Percentiles rank a stretch among this genome's conserved stretches.
Evolutionary conservation across 2,329 filamentous ascomycete genomes (phyloP).

Genomic region (Alternaria sp.): DNA sequence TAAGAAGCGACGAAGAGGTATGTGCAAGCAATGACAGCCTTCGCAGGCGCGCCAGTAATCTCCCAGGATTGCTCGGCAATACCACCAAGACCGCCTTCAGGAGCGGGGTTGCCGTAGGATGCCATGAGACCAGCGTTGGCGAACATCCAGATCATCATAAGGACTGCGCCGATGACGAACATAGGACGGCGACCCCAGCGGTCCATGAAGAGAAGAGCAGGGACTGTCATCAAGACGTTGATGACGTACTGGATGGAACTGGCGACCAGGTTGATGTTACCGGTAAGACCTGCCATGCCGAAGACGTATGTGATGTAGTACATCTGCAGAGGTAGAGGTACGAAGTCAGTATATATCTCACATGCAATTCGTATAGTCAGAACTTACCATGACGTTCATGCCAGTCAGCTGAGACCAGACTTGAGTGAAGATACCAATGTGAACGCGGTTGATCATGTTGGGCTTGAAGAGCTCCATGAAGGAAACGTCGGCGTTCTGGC

Average conservation of each 20-base stretch:
- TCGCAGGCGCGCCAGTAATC: conserved; percentile 49
- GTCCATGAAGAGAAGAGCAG: conserved; percentile 77
- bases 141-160: conserved; percentile 70
- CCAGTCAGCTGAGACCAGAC: conserved; percentile 79
- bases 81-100: conserved; percentile 48
- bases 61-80: conserved; percentile 52
- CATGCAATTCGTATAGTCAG: not conserved
- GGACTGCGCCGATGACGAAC: conserved; percentile 67
- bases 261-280: conserved; percentile 65
- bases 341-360: not conserved
- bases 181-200: conserved; percentile 74
- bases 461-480: conserved; percentile 76
- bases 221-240: conserved; percentile 80
- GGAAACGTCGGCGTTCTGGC: conserved; percentile 69
- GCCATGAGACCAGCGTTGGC: conserved; percentile 68
- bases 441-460: conserved; percentile 74
- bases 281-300: conserved; percentile 71
- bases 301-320: conserved; percentile 65
- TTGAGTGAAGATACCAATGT: conserved; percentile 74
- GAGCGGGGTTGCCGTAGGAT: conserved; percentile 58
- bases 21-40: conserved; percentile 69
- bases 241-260: conserved; percentile 78
- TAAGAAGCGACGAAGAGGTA: conserved; percentile 76
- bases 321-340: not conserved
- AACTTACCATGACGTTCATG: conserved; percentile 68